Percentiles rank a stretch among this genome's conserved stretches.
Conservation (phyloP, 2,329 filamentous ascomycete species). For the Nectriaceae sp. region DNA sequence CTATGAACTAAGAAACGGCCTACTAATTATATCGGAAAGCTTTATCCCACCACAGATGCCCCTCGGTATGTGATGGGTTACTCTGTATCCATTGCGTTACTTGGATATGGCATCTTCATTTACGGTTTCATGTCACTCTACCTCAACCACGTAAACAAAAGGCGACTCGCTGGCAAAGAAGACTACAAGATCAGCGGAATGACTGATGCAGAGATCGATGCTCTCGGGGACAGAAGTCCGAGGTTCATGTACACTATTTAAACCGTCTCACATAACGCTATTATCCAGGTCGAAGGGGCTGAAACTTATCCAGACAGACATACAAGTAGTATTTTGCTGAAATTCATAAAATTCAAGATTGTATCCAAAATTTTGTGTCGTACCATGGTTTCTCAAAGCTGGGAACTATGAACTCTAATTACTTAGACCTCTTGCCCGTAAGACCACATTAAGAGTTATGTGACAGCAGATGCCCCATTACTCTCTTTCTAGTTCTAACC, state of each 20-base stretch:
- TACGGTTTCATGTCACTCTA: constrained; percentile 9
- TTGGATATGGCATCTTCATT: constrained; percentile 6
- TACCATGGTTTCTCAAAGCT: background rate
- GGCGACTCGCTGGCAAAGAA: constrained; percentile 7
- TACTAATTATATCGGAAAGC: background rate
- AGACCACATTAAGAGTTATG: background rate
- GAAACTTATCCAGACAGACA: background rate
- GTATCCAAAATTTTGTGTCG: background rate
- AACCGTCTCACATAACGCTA: background rate
- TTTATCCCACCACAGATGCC: constrained; percentile 9
- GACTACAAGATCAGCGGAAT: constrained; percentile 9
- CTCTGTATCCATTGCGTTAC: constrained; percentile 8
- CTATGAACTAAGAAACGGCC: background rate
- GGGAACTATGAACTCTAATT: background rate
- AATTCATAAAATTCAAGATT: background rate
- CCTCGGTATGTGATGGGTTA: constrained; percentile 9
- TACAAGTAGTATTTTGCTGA: background rate
- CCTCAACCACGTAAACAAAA: constrained; percentile 6
- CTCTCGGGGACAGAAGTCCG: constrained; percentile 10
- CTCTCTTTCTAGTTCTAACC: too few species aligned
- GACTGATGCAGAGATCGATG: constrained; percentile 7
- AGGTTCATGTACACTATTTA: constrained; percentile 10
- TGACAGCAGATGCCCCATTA: too few species aligned
- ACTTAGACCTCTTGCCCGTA: background rate
- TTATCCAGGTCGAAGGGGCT: background rate